phyloP scores from a whole-genome alignment of 306 rosid species.

The Oxytropis ochrocephala region DNA sequence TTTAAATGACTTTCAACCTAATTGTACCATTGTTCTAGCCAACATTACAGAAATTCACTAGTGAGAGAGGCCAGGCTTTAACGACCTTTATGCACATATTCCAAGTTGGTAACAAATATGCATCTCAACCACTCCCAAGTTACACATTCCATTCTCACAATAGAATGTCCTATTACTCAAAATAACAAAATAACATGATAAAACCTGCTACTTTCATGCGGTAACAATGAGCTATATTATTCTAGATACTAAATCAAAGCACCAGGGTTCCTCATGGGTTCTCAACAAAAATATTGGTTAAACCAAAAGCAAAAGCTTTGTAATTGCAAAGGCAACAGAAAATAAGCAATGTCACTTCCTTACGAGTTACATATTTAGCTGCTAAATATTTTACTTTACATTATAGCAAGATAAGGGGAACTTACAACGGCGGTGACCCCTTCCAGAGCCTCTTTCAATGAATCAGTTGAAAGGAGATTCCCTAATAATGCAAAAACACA shows the following conservation, averaged over 20 bases:
- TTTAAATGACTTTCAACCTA: background rate
- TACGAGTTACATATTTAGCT: background rate
- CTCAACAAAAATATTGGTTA: background rate
- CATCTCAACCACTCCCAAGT: background rate
- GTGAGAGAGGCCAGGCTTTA: background rate
- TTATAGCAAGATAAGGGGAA: constrained; percentile 14
- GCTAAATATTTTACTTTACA: background rate
- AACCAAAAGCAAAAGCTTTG: constrained; percentile 1
- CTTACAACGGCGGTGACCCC: constrained; percentile 93
- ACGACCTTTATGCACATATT: background rate
- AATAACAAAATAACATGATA: background rate
- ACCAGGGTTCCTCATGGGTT: background rate
- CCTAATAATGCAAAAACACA: constrained; percentile 48
- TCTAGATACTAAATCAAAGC: background rate
- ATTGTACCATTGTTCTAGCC: background rate
- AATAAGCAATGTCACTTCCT: background rate
- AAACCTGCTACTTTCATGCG: background rate
- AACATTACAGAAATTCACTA: background rate
- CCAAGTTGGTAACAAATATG: background rate
- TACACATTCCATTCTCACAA: background rate
- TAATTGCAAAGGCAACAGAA: background rate
- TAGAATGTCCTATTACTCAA: background rate
- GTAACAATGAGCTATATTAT: background rate
- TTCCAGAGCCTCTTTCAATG: constrained; percentile 73
- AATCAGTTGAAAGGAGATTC: constrained; percentile 70